Conservation (phyloP, 1,284 basidiomycete genomes). For the Cryptococcus amylolentus region DNA sequence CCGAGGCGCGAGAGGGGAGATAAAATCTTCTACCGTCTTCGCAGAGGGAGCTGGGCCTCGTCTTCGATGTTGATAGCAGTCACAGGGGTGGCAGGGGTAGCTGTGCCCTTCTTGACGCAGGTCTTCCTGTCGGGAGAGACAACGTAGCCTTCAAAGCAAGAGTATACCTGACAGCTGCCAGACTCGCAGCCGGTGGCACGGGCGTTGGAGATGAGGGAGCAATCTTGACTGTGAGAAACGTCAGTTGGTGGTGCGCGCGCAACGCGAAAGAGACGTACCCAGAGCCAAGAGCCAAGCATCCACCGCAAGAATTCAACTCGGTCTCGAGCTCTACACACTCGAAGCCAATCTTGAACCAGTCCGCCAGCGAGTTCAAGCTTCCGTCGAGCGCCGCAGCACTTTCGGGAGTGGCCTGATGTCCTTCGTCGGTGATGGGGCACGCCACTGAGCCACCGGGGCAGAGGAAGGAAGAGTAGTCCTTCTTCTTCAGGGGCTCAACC, state of each 20-base stretch:
- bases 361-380: conserved; percentile 40
- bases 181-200: conserved; percentile 43
- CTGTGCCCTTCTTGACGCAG: conserved; percentile 40
- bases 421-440: conserved; percentile 36
- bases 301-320: conserved; percentile 49
- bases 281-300: conserved; percentile 45
- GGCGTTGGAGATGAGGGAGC: conserved; percentile 46
- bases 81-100: conserved; percentile 31
- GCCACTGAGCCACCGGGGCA: conserved; percentile 47
- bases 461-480: conserved; percentile 51
- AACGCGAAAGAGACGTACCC: conserved; percentile 40
- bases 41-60: conserved; percentile 8
- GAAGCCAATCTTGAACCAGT: conserved; percentile 51
- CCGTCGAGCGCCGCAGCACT: conserved; percentile 25
- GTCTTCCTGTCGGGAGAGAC: conserved; percentile 37
- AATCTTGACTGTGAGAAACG: conserved; percentile 44
- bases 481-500: conserved; percentile 36
- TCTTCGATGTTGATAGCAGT: conserved; percentile 22
- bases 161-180: conserved; percentile 42
- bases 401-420: conserved; percentile 28
- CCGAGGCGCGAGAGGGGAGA: too few relatives aligned
- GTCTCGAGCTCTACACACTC: conserved; percentile 50
- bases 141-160: conserved; percentile 47
- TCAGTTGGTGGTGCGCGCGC: neutral
- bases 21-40: too few relatives aligned